Conservation (phyloP, 2,329 filamentous ascomycete species). For the Pyrenophora seminiperda region DNA sequence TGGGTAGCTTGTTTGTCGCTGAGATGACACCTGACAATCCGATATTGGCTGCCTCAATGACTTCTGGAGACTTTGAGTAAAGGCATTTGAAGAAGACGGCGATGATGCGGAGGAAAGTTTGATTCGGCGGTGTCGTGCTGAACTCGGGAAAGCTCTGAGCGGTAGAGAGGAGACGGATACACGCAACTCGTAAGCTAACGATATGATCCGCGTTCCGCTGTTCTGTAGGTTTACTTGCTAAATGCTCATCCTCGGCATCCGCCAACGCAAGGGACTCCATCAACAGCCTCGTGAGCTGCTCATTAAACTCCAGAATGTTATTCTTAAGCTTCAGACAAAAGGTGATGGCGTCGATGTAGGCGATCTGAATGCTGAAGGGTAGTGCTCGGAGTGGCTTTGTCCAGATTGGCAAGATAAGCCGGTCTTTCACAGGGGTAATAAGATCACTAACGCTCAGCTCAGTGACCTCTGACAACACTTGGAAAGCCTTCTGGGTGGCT, state of each 20-base stretch:
- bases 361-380: slow-evolving; percentile 94
- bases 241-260: slow-evolving; percentile 89
- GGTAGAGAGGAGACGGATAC: slow-evolving; percentile 88
- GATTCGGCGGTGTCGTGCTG: slow-evolving; percentile 72
- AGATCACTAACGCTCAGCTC: slow-evolving; percentile 84
- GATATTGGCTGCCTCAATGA: slow-evolving; percentile 90
- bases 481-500: slow-evolving; percentile 79
- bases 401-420: slow-evolving; percentile 88
- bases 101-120: slow-evolving; percentile 70
- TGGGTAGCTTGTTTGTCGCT: slow-evolving; percentile 88
- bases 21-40: slow-evolving; percentile 86
- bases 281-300: slow-evolving; percentile 84
- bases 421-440: slow-evolving; percentile 86
- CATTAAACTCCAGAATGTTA: slow-evolving; percentile 89
- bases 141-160: slow-evolving; percentile 95
- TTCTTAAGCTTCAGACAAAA: slow-evolving; percentile 90
- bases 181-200: slow-evolving; percentile 87
- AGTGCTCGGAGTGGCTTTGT: slow-evolving; percentile 91
- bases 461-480: slow-evolving; percentile 78
- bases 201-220: slow-evolving; percentile 96
- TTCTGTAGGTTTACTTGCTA: slow-evolving; percentile 84
- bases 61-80: slow-evolving; percentile 89
- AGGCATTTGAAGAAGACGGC: slow-evolving; percentile 97
- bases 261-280: slow-evolving; percentile 93
- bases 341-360: slow-evolving; percentile 96